These are phyloP conservation scores for Paragyromitra xinjiangensis DNA, from an alignment of 495 filamentous ascomycete species.

Conservation along the genomic window DNA sequence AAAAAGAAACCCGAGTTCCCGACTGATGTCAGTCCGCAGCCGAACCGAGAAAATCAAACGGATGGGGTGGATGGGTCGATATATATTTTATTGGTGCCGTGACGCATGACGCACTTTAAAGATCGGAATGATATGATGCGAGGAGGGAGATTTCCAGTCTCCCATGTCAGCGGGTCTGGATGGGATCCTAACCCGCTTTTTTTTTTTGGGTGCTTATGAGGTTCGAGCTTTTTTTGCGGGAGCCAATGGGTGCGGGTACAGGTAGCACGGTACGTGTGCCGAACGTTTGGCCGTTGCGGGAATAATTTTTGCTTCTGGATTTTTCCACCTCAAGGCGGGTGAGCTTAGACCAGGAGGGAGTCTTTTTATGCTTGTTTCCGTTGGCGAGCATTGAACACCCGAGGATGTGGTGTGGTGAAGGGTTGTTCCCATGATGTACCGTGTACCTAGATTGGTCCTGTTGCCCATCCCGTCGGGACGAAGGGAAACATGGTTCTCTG, in stretches of 20 bases:
- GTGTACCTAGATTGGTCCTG: conserved; percentile 42
- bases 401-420: conserved; percentile 41
- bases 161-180: conserved; percentile 43
- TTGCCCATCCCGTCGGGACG: conserved; percentile 43
- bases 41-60: conserved; percentile 48
- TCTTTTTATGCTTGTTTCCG: conserved; percentile 48
- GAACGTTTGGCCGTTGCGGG: conserved; percentile 44
- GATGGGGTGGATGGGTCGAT: conserved; percentile 41
- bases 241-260: conserved; percentile 37
- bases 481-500: conserved; percentile 38
- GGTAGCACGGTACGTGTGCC: conserved; percentile 44
- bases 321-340: conserved; percentile 41
- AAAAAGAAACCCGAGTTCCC: conserved; percentile 24
- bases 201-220: conserved; percentile 18
- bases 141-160: conserved; percentile 23
- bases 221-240: conserved; percentile 38
- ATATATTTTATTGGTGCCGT: conserved; percentile 38
- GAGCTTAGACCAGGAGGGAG: conserved; percentile 36
- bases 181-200: conserved; percentile 19
- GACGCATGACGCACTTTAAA: conserved; percentile 37
- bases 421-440: conserved; percentile 23
- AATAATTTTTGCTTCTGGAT: conserved; percentile 51
- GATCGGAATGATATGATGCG: conserved; percentile 41
- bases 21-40: conserved; percentile 46
- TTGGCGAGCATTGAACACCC: conserved; percentile 42